phyloP scores from a whole-genome alignment of 192 early-diverging fungal species.

The Coemansia sp. region DNA sequence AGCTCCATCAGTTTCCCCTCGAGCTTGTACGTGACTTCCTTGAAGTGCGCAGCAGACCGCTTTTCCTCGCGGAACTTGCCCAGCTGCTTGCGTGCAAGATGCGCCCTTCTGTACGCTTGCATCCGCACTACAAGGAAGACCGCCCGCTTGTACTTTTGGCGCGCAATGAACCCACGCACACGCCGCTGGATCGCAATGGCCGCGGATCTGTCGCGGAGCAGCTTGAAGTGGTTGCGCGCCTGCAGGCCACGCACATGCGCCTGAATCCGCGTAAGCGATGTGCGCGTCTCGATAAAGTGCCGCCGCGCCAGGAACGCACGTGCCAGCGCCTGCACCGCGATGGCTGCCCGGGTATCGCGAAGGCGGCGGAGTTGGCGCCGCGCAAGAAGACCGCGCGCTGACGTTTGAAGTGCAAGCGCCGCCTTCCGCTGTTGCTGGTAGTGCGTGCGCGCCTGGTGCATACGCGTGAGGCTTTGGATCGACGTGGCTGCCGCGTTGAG shows the following conservation, averaged over 20 bases:
- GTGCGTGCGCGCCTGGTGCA: conserved; percentile 65
- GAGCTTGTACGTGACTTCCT: conserved; percentile 91
- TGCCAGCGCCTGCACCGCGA: conserved; percentile 74
- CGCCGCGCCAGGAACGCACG: conserved; percentile 66
- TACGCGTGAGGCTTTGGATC: conserved; percentile 87
- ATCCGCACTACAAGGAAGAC: conserved; percentile 66
- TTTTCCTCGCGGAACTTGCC: conserved; percentile 79
- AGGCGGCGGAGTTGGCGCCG: conserved; percentile 56
- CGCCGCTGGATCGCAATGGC: conserved; percentile 78
- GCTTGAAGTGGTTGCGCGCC: conserved; percentile 66
- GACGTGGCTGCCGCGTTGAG: conserved; percentile 78
- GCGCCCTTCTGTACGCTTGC: conserved; percentile 83
- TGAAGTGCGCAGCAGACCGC: conserved; percentile 87
- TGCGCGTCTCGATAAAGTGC: conserved; percentile 42
- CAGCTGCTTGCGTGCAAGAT: conserved; percentile 69
- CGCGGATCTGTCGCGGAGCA: conserved; percentile 63
- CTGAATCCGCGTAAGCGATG: conserved; percentile 65
- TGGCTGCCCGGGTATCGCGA: conserved; percentile 71
- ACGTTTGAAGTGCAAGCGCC: conserved; percentile 69
- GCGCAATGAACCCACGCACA: conserved; percentile 68
- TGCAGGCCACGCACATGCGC: conserved; percentile 64
- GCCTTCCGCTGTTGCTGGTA: conserved; percentile 62
- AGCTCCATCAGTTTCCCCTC: conserved; percentile 97
- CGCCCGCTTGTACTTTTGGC: conserved; percentile 62
- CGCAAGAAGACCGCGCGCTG: conserved; percentile 66